These are phyloP conservation scores for Cubamyces sp. DNA, from an alignment of 768 basidiomycete genomes.

Conservation along the genomic window DNA sequence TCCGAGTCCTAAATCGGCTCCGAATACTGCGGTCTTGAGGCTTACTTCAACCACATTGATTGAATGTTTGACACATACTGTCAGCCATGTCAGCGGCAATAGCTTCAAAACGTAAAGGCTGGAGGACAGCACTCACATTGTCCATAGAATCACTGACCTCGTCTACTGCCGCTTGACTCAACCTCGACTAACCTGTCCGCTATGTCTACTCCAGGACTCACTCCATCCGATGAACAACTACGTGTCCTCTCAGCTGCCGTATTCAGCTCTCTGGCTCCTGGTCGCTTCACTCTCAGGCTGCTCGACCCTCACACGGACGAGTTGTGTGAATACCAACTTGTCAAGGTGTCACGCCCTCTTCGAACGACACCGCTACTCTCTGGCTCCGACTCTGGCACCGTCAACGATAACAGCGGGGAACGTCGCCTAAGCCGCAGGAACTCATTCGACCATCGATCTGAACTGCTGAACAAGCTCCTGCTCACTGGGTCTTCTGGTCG, in stretches of 20 bases:
- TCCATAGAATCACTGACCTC: too few relatives aligned
- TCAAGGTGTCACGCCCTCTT: background rate
- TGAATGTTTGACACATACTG: background rate
- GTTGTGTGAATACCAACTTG: constrained; percentile 6
- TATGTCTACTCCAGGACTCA: background rate
- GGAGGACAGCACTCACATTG: too few relatives aligned
- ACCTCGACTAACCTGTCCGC: too few relatives aligned
- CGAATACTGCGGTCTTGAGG: background rate
- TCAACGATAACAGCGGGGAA: too few relatives aligned
- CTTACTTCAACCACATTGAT: background rate
- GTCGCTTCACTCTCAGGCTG: background rate
- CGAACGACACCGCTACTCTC: background rate
- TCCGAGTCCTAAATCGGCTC: background rate
- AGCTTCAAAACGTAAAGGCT: background rate
- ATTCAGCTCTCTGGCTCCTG: background rate
- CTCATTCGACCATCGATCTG: background rate
- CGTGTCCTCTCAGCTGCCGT: background rate
- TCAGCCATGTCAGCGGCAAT: background rate
- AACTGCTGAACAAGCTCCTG: background rate
- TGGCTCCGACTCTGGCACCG: too few relatives aligned
- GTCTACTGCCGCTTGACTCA: too few relatives aligned
- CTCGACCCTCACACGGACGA: constrained; percentile 4
- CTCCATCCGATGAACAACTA: background rate
- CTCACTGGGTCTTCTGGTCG: background rate
- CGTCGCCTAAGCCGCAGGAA: too few relatives aligned